Percentiles rank a stretch among this genome's conserved stretches.
Evolutionary conservation across 108 stramenopile genomes (phyloP).

Genomic region (Nitzschia sp.): DNA sequence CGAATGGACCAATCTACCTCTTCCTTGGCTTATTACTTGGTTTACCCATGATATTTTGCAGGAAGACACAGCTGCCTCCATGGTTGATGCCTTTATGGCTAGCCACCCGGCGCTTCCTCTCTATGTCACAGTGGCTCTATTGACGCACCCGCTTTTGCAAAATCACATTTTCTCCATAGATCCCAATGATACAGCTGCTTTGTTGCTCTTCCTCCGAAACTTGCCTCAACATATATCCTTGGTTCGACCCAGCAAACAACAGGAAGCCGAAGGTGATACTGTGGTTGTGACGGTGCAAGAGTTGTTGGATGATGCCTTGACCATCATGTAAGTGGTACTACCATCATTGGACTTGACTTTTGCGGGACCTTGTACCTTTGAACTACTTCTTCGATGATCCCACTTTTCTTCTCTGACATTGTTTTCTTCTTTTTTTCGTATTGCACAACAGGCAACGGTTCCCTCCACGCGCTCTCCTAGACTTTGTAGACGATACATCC

Average conservation of each 20-base stretch:
- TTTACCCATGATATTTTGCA: constrained; percentile 85
- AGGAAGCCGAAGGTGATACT: not conserved
- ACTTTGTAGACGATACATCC: constrained; percentile 20
- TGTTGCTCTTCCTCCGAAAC: constrained; percentile 29
- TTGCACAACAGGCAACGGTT: constrained; percentile 15
- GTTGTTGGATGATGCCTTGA: constrained; percentile 38
- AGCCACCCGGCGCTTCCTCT: constrained; percentile 78
- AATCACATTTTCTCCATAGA: constrained; percentile 26
- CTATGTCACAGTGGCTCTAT: constrained; percentile 74
- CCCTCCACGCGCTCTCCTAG: constrained; percentile 43
- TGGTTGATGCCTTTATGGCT: constrained; percentile 83
- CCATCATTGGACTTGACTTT: not conserved
- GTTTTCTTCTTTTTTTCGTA: not conserved
- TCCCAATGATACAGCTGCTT: constrained; percentile 21
- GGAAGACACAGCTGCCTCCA: constrained; percentile 55
- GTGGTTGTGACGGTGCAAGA: constrained; percentile 29
- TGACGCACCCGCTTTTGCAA: constrained; percentile 35
- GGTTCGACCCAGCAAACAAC: not conserved
- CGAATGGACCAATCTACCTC: constrained; percentile 21
- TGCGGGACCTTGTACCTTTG: not conserved
- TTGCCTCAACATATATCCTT: constrained; percentile 22
- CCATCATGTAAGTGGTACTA: constrained; percentile 40
- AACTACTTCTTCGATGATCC: constrained; percentile 6
- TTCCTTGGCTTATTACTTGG: constrained; percentile 90
- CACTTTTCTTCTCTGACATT: not conserved